phyloP scores from a whole-genome alignment of 108 stramenopile genomes.

The Pseudonitzschia pungens region DNA sequence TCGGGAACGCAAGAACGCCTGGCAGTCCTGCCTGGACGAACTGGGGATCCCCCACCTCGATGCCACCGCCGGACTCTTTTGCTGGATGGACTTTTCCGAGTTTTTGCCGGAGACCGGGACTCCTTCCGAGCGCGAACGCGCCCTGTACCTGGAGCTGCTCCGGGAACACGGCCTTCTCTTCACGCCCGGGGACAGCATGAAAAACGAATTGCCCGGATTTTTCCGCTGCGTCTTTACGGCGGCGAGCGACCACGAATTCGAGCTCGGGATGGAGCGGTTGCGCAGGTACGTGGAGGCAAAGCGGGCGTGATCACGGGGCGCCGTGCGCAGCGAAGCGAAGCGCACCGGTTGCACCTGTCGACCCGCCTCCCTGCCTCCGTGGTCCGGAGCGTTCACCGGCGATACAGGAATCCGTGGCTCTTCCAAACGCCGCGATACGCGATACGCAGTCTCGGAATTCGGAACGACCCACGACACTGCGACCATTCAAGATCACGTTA shows the following conservation, averaged over 20 bases:
- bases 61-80: conserved; percentile 74
- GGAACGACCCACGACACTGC: too few relatives aligned
- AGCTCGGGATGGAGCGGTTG: conserved; percentile 63
- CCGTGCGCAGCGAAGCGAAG: too few relatives aligned
- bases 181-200: conserved; percentile 84
- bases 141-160: conserved; percentile 68
- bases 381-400: too few relatives aligned
- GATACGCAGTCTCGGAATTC: too few relatives aligned
- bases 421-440: too few relatives aligned
- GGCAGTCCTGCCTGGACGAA: conserved; percentile 56
- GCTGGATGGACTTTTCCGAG: conserved; percentile 83
- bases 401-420: too few relatives aligned
- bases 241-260: conserved; percentile 74
- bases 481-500: too few relatives aligned
- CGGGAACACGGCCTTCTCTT: conserved; percentile 76
- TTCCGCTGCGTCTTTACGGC: conserved; percentile 90
- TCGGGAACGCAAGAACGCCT: conserved; percentile 49
- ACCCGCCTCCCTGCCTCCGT: too few relatives aligned
- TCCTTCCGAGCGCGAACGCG: conserved; percentile 64
- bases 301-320: conserved; percentile 24
- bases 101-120: conserved; percentile 57
- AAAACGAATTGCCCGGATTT: conserved; percentile 77
- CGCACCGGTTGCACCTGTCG: too few relatives aligned
- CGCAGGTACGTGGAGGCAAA: conserved; percentile 53
- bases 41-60: conserved; percentile 61